These are phyloP conservation scores for Colletotrichum abscissum DNA, from an alignment of 2,329 filamentous ascomycete species.

Conservation along the genomic window DNA sequence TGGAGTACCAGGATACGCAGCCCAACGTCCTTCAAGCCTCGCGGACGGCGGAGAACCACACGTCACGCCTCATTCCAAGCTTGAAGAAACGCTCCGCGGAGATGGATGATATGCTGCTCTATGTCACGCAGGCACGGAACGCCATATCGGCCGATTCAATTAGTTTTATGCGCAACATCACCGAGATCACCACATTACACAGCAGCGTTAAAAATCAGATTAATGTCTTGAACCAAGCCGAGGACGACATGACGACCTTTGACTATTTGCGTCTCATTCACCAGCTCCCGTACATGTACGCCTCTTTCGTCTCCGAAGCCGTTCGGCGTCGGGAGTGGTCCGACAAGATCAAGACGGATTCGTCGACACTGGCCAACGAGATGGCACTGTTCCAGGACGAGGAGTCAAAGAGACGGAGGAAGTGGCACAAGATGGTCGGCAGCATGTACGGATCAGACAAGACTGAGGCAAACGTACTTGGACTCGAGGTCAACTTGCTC, in stretches of 20 bases:
- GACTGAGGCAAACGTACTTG: slow-evolving; percentile 76
- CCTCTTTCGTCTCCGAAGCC: slow-evolving; percentile 87
- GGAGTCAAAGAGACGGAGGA: slow-evolving; percentile 86
- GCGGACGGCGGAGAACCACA: slow-evolving; percentile 72
- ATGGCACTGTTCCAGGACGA: slow-evolving; percentile 94
- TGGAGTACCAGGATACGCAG: slow-evolving; percentile 74
- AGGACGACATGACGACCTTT: slow-evolving; percentile 83
- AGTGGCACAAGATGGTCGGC: slow-evolving; percentile 89
- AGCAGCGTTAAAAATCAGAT: slow-evolving; percentile 79
- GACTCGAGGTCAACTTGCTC: slow-evolving; percentile 86
- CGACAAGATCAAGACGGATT: slow-evolving; percentile 90
- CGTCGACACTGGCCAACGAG: slow-evolving; percentile 88
- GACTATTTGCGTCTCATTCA: slow-evolving; percentile 84
- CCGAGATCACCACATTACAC: slow-evolving; percentile 81
- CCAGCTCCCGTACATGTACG: slow-evolving; percentile 88
- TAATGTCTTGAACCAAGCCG: slow-evolving; percentile 75
- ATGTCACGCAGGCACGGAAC: slow-evolving; percentile 75
- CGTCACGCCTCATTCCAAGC: slow-evolving; percentile 69
- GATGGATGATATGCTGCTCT: slow-evolving; percentile 70
- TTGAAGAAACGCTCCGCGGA: slow-evolving; percentile 66
- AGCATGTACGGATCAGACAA: slow-evolving; percentile 76
- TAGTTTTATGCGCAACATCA: slow-evolving; percentile 84
- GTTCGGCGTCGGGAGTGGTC: slow-evolving; percentile 90
- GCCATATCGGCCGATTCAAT: slow-evolving; percentile 73
- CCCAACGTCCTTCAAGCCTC: slow-evolving; percentile 70